Evolutionary conservation across 805 yeast genomes (phyloP), one percentile per base, ranked within the genome.

Genomic region (Millerozyma miso): DNA sequence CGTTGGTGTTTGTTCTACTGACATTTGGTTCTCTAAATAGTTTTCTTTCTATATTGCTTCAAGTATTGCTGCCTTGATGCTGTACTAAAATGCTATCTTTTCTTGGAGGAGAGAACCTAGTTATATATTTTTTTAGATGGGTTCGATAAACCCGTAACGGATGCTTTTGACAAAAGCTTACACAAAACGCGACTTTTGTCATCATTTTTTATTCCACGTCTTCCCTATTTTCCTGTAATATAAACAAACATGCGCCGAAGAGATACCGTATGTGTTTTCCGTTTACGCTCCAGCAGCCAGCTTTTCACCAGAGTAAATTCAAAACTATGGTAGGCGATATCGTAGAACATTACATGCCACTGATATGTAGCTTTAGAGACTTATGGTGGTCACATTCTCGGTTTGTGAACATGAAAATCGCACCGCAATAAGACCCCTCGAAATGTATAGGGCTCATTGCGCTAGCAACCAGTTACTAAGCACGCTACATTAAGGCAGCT

Each of bases 1-100:
- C 46, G 76, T 70, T 43, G 76, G 76, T 15, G 96, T 85, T 74
- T 81, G 81, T 66, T 80, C 76, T 39, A 67, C 60, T 35, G 83
- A 71, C 79, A 75, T 74, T 45, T 23, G 10, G 6, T 6, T 23
- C 6, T 23, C 29, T 23, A 7, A 6, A 10, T 23, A 7, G 10
- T 23, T 23, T 23, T 23, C 29, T 6, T 23, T 23, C 10, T 10
- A 10, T 23, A n/a, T 23, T 6, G 10, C 29, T 10, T 23, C 29
- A 23, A 23, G 29, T 23, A 6, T 10, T 23, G 29, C 10, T 35
- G 37, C 16, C 20, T 35, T 35, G 37, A 13, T 16, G 37, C 19
- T 35, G 16, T 35, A 7, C 29, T 23, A 7, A n/a, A 10, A 23
- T 23, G 29, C 10, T 23, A 23, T 23, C 10, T 23, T n/a, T n/a